Evolutionary conservation across 2,329 filamentous ascomycete species (phyloP).

Genomic region (Pyrenophora seminiperda): DNA sequence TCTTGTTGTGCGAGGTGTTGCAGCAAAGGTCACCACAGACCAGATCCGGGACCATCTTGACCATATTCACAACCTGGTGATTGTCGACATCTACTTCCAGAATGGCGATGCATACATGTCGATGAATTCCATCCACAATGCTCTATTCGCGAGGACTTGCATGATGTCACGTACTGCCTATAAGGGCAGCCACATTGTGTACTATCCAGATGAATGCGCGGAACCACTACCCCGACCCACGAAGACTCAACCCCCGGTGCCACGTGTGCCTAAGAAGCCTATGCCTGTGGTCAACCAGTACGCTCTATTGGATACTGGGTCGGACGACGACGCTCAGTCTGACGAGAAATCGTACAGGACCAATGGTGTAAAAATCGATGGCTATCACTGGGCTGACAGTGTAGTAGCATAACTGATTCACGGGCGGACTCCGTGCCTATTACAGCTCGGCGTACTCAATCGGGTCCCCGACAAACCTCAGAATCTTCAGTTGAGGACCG

Average conservation of each 20-base stretch:
- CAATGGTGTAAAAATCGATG: constrained; percentile 26
- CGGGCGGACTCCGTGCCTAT: background rate
- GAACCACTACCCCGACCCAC: constrained; percentile 55
- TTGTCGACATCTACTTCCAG: constrained; percentile 67
- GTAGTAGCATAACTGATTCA: constrained; percentile 21
- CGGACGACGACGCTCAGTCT: constrained; percentile 33
- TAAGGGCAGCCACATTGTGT: constrained; percentile 72
- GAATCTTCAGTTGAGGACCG: background rate
- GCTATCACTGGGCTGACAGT: constrained; percentile 27
- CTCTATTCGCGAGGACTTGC: constrained; percentile 75
- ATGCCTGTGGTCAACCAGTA: constrained; percentile 38
- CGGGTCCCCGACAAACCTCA: background rate
- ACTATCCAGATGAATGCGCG: constrained; percentile 74
- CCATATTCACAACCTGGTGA: constrained; percentile 78
- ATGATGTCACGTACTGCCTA: constrained; percentile 73
- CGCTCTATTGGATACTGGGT: constrained; percentile 37
- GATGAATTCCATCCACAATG: constrained; percentile 77
- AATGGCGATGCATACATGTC: constrained; percentile 68
- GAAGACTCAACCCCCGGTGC: constrained; percentile 15
- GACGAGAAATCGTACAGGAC: constrained; percentile 32
- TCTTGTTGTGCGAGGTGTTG: constrained; percentile 67
- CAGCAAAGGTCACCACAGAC: constrained; percentile 63
- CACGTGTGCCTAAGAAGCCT: constrained; percentile 20
- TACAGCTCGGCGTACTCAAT: background rate
- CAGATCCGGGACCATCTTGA: constrained; percentile 74